Conservation (phyloP, 257 asterid genomes). For the Nicotiana knightiana region DNA sequence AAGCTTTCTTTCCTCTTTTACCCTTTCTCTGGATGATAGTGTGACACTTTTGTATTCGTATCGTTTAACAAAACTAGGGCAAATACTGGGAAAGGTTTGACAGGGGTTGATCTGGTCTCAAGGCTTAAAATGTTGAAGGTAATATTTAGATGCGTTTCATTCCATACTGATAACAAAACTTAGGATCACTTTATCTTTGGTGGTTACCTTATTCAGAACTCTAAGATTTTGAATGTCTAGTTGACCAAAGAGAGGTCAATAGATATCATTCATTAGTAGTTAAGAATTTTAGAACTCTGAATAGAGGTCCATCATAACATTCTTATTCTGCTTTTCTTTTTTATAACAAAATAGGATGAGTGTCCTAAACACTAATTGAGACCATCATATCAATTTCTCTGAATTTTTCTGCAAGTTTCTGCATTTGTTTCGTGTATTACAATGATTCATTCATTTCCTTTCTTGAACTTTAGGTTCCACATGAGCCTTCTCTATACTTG, state of each 20-base stretch:
- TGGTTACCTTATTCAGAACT: neutral
- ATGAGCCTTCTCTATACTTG: conserved; percentile 68
- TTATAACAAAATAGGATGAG: neutral
- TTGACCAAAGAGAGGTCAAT: neutral
- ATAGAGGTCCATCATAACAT: neutral
- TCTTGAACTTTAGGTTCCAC: conserved; percentile 57
- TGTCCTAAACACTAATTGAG: neutral
- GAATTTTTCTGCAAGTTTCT: neutral
- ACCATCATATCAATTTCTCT: neutral
- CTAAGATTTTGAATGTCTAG: neutral
- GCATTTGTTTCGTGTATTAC: neutral
- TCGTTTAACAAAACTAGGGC: conserved; percentile 51
- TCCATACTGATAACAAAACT: neutral
- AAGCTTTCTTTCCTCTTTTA: conserved; percentile 2
- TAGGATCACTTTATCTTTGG: conserved; percentile 5
- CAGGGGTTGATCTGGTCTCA: conserved; percentile 56
- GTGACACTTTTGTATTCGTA: conserved; percentile 16
- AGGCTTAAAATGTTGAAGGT: conserved; percentile 69
- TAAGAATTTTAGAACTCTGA: neutral
- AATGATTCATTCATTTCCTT: conserved; percentile 1
- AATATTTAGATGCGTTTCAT: neutral
- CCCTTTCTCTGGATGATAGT: conserved; percentile 10
- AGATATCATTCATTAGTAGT: neutral
- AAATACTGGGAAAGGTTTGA: conserved; percentile 60
- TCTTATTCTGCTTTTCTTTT: neutral